Evolutionary conservation across 306 rosid genomes (phyloP).

Genomic region (Quercus mongolica): DNA sequence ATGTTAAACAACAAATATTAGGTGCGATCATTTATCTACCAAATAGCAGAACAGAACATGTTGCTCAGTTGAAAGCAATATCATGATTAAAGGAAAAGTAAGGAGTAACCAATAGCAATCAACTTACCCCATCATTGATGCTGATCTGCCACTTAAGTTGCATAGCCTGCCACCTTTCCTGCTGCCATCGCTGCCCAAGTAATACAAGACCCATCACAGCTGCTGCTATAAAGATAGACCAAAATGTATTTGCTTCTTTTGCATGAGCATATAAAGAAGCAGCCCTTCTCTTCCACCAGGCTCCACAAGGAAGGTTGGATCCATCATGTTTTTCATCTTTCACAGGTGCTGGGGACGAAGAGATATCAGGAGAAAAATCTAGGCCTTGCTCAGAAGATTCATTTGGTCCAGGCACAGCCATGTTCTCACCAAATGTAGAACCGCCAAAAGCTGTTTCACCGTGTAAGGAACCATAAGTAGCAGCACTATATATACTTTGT

Average conservation of each 20-base stretch:
- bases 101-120: background rate
- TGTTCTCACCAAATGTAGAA: slow-evolving; percentile 46
- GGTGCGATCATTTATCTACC: background rate
- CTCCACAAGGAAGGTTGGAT: slow-evolving; percentile 75
- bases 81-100: background rate
- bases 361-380: slow-evolving; percentile 38
- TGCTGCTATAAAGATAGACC: slow-evolving; percentile 93
- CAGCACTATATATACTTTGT: slow-evolving; percentile 46
- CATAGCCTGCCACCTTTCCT: slow-evolving; percentile 69
- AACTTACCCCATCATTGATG: slow-evolving; percentile 49
- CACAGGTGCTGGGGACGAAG: slow-evolving; percentile 36
- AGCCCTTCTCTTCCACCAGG: slow-evolving; percentile 98
- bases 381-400: slow-evolving; percentile 48
- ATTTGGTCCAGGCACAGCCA: slow-evolving; percentile 27
- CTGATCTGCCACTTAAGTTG: slow-evolving; percentile 73
- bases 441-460: slow-evolving; percentile 42
- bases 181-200: slow-evolving; percentile 93
- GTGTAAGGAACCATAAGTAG: slow-evolving; percentile 48
- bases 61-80: background rate
- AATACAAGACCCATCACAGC: slow-evolving; percentile 82
- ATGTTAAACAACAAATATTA: background rate
- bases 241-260: slow-evolving; percentile 76
- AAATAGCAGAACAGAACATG: background rate
- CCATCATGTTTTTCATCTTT: slow-evolving; percentile 36
- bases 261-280: slow-evolving; percentile 82